Conservation (phyloP, 2,329 filamentous ascomycete species). For the Dactylellina cionopaga region DNA sequence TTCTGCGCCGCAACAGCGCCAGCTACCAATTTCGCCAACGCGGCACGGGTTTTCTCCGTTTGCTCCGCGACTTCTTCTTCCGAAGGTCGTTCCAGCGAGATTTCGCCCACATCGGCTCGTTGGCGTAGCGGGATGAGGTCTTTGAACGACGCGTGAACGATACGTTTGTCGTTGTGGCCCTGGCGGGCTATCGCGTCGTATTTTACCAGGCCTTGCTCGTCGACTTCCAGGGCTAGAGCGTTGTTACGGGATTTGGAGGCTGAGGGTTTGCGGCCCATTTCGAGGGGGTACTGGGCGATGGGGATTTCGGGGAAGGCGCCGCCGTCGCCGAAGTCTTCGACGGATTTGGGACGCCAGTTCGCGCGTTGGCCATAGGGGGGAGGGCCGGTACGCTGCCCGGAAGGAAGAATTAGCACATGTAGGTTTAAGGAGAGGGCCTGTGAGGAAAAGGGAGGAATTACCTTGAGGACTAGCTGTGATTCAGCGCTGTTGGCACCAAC, state of each 20-base stretch:
- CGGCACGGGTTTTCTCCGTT: constrained; percentile 87
- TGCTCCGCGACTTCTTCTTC: constrained; percentile 85
- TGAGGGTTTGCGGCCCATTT: constrained; percentile 84
- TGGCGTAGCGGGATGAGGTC: constrained; percentile 94
- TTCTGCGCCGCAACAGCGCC: constrained; percentile 92
- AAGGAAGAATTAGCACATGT: constrained; percentile 52
- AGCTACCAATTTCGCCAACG: constrained; percentile 80
- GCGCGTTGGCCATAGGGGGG: constrained; percentile 86
- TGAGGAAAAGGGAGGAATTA: constrained; percentile 59
- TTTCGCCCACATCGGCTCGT: constrained; percentile 89
- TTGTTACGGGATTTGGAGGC: constrained; percentile 70
- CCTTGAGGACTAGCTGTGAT: constrained; percentile 84
- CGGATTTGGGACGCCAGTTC: constrained; percentile 87
- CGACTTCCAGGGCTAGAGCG: constrained; percentile 89
- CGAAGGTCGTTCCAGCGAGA: constrained; percentile 84
- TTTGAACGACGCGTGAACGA: constrained; percentile 95
- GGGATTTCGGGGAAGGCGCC: constrained; percentile 94
- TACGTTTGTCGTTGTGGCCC: constrained; percentile 82
- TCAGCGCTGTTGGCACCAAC: constrained; percentile 82
- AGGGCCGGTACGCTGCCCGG: constrained; percentile 78
- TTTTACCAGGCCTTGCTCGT: constrained; percentile 90
- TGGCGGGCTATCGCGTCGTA: constrained; percentile 94
- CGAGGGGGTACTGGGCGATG: constrained; percentile 92
- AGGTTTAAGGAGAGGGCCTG: not conserved
- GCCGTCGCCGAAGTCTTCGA: constrained; percentile 94